Conservation (phyloP, 2,329 filamentous ascomycete species). For the Clarireedia sp. region DNA sequence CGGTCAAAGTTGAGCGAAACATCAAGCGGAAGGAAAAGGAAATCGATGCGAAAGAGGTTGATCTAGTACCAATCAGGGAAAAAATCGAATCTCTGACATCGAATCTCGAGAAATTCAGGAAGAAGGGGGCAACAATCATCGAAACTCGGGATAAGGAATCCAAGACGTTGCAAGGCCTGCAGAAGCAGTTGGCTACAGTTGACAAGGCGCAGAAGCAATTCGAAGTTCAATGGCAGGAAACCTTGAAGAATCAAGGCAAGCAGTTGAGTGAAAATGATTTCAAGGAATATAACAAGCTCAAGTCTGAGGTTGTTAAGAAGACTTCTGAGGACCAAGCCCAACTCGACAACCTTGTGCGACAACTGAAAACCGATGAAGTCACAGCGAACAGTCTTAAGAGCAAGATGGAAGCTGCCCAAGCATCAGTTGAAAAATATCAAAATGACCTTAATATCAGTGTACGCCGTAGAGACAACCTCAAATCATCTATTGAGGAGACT, state of each 20-base stretch:
- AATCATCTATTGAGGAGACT: conserved; percentile 57
- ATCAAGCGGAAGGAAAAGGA: conserved; percentile 82
- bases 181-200: conserved; percentile 75
- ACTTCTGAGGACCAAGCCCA: conserved; percentile 75
- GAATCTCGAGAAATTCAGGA: conserved; percentile 60
- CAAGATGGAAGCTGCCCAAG: conserved; percentile 73
- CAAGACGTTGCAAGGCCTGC: conserved; percentile 60
- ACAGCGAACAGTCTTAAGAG: conserved; percentile 83
- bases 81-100: conserved; percentile 75
- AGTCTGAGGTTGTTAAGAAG: conserved; percentile 75
- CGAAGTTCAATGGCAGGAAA: conserved; percentile 78
- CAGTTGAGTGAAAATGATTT: conserved; percentile 80
- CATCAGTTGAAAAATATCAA: conserved; percentile 65
- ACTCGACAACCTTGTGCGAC: conserved; percentile 77
- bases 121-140: conserved; percentile 59
- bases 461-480: conserved; percentile 58
- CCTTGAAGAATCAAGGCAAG: conserved; percentile 77
- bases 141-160: conserved; percentile 71
- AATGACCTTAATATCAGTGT: conserved; percentile 61
- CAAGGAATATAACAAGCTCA: conserved; percentile 80
- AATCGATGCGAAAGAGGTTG: conserved; percentile 79
- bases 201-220: conserved; percentile 84
- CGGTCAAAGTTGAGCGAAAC: conserved; percentile 71
- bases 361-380: conserved; percentile 85
- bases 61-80: conserved; percentile 81